Evolutionary conservation across 1,284 basidiomycete species (phyloP).

Genomic region (Moesziomyces antarcticus): DNA sequence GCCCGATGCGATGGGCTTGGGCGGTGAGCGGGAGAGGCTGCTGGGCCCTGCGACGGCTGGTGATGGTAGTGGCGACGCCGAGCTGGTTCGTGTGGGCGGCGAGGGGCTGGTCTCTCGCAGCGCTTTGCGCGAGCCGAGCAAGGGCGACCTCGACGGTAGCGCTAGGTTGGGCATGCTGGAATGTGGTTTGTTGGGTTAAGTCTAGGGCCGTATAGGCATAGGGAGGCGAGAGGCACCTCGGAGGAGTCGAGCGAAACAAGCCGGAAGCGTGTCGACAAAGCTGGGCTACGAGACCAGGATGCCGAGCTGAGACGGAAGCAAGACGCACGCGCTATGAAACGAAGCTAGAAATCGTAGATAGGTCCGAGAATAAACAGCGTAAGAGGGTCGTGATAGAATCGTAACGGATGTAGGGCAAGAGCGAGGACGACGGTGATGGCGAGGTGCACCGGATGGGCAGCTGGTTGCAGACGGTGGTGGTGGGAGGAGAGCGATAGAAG

Average conservation of each 20-base stretch:
- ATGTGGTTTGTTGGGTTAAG: neutral
- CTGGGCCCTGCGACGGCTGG: constrained; percentile 40
- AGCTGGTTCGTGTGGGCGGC: constrained; percentile 41
- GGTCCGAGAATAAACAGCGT: too few species aligned
- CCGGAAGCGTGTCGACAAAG: too few species aligned
- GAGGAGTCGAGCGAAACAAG: too few species aligned
- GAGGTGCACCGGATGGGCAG: neutral
- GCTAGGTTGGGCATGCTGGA: constrained; percentile 48
- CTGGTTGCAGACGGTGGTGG: neutral
- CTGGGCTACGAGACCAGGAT: constrained; percentile 4
- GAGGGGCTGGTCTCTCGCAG: constrained; percentile 33
- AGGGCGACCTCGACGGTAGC: constrained; percentile 53
- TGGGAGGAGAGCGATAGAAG: neutral
- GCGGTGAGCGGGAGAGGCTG: constrained; percentile 28
- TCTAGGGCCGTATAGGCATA: neutral
- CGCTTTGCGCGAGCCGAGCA: constrained; percentile 45
- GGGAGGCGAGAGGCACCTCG: neutral
- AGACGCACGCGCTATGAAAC: too few species aligned
- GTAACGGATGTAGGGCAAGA: too few species aligned
- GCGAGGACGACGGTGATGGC: neutral
- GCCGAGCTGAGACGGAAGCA: neutral
- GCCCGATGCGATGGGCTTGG: constrained; percentile 40
- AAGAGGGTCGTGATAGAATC: too few species aligned
- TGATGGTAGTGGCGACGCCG: constrained; percentile 27
- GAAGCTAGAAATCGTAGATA: too few species aligned